Evolutionary conservation across 139 green algal species (phyloP).

Genomic region (Chlorella ohadii): DNA sequence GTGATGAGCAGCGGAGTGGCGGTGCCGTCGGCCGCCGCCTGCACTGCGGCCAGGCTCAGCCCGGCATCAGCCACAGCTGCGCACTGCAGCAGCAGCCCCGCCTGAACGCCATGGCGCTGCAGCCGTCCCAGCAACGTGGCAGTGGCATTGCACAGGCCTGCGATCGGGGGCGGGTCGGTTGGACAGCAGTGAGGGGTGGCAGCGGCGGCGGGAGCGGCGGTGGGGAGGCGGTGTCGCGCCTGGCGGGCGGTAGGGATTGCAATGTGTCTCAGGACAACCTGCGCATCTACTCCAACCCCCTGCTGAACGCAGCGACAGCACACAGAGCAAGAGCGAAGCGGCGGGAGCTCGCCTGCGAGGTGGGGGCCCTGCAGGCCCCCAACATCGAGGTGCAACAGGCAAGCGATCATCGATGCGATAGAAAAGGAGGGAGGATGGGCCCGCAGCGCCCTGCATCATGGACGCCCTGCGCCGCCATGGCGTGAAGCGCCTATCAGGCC

Average conservation of each 20-base stretch:
- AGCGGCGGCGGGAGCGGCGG: neutral
- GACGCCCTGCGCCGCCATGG: neutral
- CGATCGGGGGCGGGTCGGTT: neutral
- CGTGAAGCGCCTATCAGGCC: neutral
- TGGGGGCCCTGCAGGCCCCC: neutral
- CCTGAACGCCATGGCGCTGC: slow-evolving; percentile 23
- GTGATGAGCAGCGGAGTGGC: neutral
- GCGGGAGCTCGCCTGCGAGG: neutral
- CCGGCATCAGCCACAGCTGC: slow-evolving; percentile 1
- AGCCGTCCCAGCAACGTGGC: neutral
- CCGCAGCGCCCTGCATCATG: neutral
- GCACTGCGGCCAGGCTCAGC: neutral
- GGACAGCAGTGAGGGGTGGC: neutral
- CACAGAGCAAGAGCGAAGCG: neutral
- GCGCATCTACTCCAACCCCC: too few species aligned
- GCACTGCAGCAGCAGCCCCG: slow-evolving; percentile 29
- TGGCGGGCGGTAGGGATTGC: too few species aligned
- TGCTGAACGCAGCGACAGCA: too few species aligned
- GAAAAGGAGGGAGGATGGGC: neutral
- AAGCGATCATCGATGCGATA: neutral
- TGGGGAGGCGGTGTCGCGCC: neutral
- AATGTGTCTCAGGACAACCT: too few species aligned
- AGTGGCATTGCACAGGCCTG: neutral
- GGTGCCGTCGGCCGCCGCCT: neutral
- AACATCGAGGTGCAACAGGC: neutral